Percentiles rank a stretch among this genome's conserved stretches.
These are phyloP conservation scores for Psilocybe cyanescens DNA, from an alignment of 768 basidiomycete species.

Conservation along the genomic window DNA sequence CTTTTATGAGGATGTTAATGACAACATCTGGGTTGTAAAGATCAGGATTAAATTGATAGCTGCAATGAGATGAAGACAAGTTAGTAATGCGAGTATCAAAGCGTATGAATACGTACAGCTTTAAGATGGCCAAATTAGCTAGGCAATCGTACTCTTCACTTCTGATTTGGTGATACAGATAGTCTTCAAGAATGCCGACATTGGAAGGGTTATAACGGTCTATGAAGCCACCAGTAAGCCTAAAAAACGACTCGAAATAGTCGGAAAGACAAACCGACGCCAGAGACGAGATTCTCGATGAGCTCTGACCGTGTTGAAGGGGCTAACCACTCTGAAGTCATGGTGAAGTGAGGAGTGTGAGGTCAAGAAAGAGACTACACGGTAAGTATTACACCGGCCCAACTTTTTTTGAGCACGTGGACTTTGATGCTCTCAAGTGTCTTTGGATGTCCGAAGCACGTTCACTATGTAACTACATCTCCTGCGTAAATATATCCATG, in stretches of 20 bases:
- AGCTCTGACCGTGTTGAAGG: conserved; percentile 83
- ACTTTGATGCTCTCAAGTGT: not conserved
- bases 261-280: conserved; percentile 66
- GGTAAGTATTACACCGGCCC: conserved; percentile 7
- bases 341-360: conserved; percentile 24
- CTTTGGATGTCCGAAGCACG: conserved; percentile 4
- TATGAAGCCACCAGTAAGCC: conserved; percentile 30
- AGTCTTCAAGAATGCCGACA: conserved; percentile 92
- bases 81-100: not conserved
- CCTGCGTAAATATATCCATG: not conserved
- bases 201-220: conserved; percentile 98
- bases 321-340: conserved; percentile 69
- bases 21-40: conserved; percentile 93
- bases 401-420: conserved; percentile 38
- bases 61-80: conserved; percentile 29
- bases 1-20: conserved; percentile 92
- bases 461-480: not conserved
- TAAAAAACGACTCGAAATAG: conserved; percentile 6
- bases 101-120: conserved; percentile 61
- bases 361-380: conserved; percentile 3
- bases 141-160: conserved; percentile 93
- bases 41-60: conserved; percentile 96
- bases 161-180: conserved; percentile 92
- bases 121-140: conserved; percentile 93
- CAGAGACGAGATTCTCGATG: conserved; percentile 90